Evolutionary conservation across 192 early-diverging fungal genomes (phyloP).

Genomic region (Entrophospora sp.): DNA sequence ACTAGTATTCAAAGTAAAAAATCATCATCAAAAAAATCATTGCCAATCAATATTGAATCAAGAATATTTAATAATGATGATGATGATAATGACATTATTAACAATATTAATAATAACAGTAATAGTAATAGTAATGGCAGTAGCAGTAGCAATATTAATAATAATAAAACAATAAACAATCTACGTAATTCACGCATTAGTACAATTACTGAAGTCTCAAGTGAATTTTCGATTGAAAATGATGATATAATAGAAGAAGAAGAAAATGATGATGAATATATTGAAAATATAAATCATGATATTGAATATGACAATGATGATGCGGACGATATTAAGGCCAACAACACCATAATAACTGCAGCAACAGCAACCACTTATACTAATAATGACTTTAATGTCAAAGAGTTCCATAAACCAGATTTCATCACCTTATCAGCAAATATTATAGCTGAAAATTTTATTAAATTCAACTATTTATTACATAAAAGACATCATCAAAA

Average conservation of each 20-base stretch:
- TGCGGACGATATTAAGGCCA: neutral
- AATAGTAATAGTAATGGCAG: too few relatives aligned
- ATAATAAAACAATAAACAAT: too few relatives aligned
- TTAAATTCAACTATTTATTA: neutral
- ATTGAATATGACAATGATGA: neutral
- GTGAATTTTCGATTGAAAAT: too few relatives aligned
- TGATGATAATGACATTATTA: neutral
- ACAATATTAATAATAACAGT: neutral
- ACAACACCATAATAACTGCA: too few relatives aligned
- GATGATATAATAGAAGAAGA: too few relatives aligned
- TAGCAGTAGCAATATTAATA: too few relatives aligned
- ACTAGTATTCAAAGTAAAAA: neutral
- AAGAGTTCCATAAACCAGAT: neutral
- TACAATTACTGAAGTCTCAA: neutral
- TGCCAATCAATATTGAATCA: too few relatives aligned
- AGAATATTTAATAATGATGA: neutral
- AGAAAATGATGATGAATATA: too few relatives aligned
- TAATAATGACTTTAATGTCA: neutral
- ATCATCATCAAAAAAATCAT: neutral
- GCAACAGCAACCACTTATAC: neutral
- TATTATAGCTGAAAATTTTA: neutral
- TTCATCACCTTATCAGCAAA: neutral
- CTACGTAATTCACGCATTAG: too few relatives aligned
- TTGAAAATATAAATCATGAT: too few relatives aligned
- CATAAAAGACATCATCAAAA: too few relatives aligned